Evolutionary conservation across 2,329 filamentous ascomycete species (phyloP).

Genomic region (Colletotrichum abscissum): DNA sequence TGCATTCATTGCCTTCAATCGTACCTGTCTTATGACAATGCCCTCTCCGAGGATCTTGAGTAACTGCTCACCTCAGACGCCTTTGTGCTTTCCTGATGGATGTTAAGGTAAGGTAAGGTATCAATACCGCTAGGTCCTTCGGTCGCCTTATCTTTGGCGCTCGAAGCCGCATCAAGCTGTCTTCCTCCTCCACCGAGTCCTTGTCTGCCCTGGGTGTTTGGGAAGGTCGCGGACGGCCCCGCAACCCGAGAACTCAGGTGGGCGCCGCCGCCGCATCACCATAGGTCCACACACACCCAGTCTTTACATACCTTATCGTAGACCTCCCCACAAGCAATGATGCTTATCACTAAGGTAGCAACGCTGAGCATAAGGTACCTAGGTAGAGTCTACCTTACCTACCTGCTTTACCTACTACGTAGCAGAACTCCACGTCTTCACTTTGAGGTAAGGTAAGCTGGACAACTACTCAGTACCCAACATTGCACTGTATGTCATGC

Average conservation of each 20-base stretch:
- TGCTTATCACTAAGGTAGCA: not conserved
- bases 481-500: too few relatives aligned
- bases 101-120: not conserved
- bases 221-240: not conserved
- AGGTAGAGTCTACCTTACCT: not conserved
- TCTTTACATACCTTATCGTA: not conserved
- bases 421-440: too few relatives aligned
- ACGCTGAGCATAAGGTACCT: not conserved
- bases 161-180: not conserved
- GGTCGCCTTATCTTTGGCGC: not conserved
- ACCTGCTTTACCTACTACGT: too few relatives aligned
- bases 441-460: too few relatives aligned
- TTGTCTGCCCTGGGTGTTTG: not conserved
- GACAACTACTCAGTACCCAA: too few relatives aligned
- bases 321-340: not conserved
- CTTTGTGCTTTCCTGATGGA: not conserved
- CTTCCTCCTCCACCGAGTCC: not conserved
- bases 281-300: not conserved
- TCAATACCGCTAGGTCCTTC: not conserved
- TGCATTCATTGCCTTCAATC: too few relatives aligned
- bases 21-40: not conserved
- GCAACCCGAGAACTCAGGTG: not conserved
- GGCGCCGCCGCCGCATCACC: not conserved
- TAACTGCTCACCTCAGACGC: not conserved
- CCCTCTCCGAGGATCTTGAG: not conserved